Base-by-base conservation (phyloP, 306 rosid genomes). In the Lathyrus tuberosus region DNA sequence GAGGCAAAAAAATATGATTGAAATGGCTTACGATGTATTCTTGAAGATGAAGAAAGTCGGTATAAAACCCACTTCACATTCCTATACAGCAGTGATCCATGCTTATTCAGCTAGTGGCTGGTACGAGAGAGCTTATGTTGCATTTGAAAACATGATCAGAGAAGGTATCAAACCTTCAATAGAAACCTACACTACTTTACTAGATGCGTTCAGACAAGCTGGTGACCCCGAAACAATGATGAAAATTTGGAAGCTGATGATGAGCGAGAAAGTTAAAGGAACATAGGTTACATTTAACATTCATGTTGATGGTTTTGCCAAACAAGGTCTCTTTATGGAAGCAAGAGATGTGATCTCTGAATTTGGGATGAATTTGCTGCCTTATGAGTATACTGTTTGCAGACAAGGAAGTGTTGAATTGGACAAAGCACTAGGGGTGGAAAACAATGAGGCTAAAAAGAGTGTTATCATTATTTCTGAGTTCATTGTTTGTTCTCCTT, bases 1-100 rank as follows among this genome's bases (percentile, higher is more conserved):
- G 46, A 86, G 79, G 85, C 83, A 79, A 79, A 93, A 80, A 74
- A 72, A 77, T 15, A 82, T 81, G 91, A 85, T 89, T 57, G 96
- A 90, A 85, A 76, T 86, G 94, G 98, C 98, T 18, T 91, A 89
- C 3, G 87, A 87, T 81, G 92, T 94, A 37, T 90, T 90, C 78
- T 74, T 88, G 82, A 90, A 86, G 86, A 93, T 93, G 98, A 85
- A 83, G 79, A 88, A 84, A 79, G 76, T 61, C 30, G 94, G 96
- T n/a, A 85, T 93, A 65, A 75, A 64, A 62, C 94, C 97, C 73
- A 90, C 91, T 28, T 82, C 94, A 33, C 89, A 90, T 74, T 85
- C 97, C 18, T 90, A 88, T 56, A 90, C 97, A 62, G 96, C 97
- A 49, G 80, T 93, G 71, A 90, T 90, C 75, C 97, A 93, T 69